These are phyloP conservation scores for Flaveria bidentis DNA, from an alignment of 129 eudicot genomes.

Conservation along the genomic window DNA sequence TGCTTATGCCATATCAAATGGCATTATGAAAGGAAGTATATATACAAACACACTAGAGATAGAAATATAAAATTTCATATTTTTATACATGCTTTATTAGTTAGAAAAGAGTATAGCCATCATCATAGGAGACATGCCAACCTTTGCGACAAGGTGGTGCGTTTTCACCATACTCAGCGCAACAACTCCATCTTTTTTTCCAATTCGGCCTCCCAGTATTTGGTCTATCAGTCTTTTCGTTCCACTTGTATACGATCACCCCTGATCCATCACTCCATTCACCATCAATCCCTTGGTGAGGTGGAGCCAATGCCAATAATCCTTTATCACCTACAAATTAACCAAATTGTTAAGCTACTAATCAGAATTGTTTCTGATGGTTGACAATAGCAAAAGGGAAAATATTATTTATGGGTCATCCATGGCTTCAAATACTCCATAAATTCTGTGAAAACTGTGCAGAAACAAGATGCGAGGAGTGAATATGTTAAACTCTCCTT, in stretches of 20 bases:
- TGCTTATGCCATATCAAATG: constrained; percentile 11
- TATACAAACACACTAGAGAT: constrained; percentile 3
- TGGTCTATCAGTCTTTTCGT: constrained; percentile 60
- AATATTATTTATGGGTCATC: neutral
- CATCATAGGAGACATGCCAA: constrained; percentile 84
- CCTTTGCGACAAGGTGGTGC: constrained; percentile 74
- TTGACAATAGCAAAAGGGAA: neutral
- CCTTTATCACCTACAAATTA: constrained; percentile 62
- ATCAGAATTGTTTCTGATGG: neutral
- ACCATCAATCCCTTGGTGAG: constrained; percentile 82
- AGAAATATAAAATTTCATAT: neutral
- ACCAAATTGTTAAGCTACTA: neutral
- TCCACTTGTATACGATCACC: constrained; percentile 75
- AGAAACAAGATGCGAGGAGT: neutral
- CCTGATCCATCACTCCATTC: constrained; percentile 76
- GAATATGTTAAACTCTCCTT: too few species aligned
- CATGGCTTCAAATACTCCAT: neutral
- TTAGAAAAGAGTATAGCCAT: constrained; percentile 65
- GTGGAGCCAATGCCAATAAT: constrained; percentile 65
- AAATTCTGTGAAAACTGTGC: neutral
- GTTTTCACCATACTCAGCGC: constrained; percentile 63
- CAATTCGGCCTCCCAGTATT: constrained; percentile 70
- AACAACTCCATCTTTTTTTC: constrained; percentile 91
- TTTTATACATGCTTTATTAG: neutral
- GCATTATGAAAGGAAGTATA: constrained; percentile 5